Base-by-base conservation (phyloP, 306 rosid species). In the Rosa rugosa region DNA sequence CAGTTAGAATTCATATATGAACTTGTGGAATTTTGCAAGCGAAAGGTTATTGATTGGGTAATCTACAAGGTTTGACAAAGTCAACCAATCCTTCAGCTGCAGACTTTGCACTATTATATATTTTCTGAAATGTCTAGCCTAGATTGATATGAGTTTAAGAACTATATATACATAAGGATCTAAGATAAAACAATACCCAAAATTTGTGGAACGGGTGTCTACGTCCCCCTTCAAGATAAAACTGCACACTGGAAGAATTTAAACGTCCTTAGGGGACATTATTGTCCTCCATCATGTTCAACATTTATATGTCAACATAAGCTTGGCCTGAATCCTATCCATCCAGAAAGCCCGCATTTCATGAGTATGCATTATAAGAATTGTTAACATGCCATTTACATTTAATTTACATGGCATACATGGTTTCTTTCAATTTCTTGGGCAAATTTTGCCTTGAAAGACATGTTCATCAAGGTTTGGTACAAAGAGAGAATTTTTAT, bases 391-490 rank as follows among this genome's bases (percentile, higher is more conserved):
- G 25, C 1, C 31, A 27, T 27, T 27, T 27, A 27, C 31, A 27
- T 27, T 27, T n/a, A n/a, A n/a, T n/a, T 57, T 57, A 54, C 13
- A n/a, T 57, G 63, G 13, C 31, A 56, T 56, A n/a, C 27, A 57
- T 9, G 31, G 31, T 54, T 56, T 20, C 10, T 27, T 56, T 56
- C 12, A 20, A 8, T 0, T 7, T 54, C 3, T n/a, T 64, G 4
- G 36, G 46, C 17, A 65, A 65, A 16, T 34, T 31, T 17, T 54
- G 11, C 25, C 23, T 47, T 57, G 63, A n/a, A 57, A 14, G 27
- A 57, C 60, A 57, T 57, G 31, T 57, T 20, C 31, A 56, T 56
- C 63, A n/a, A 56, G 63, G 63, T 56, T 56, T 60, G 38, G 66
- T 60, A 60, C 66, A 60, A 60, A 9, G 5, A 22, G 63, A 11